Conservation (phyloP, 352 stramenopile genomes). For the Thraustotheca clavata region DNA sequence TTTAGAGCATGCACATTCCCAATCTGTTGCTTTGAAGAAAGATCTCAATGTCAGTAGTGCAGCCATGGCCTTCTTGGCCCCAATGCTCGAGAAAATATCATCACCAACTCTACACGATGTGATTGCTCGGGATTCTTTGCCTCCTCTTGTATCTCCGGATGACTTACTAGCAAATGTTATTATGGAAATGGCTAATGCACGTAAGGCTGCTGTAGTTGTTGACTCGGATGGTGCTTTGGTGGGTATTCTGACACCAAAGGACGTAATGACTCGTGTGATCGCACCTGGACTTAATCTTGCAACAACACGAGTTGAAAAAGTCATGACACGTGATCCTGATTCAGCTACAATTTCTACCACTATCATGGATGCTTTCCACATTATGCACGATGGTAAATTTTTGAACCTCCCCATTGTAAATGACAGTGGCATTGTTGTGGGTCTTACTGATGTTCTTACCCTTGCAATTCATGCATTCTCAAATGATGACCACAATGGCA, state of each 20-base stretch:
- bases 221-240: slow-evolving; percentile 71
- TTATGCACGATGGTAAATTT: slow-evolving; percentile 98
- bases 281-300: slow-evolving; percentile 83
- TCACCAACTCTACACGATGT: slow-evolving; percentile 76
- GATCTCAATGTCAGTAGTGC: slow-evolving; percentile 59
- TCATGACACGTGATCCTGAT: slow-evolving; percentile 96
- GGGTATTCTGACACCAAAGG: slow-evolving; percentile 97
- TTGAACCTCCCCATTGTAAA: slow-evolving; percentile 94
- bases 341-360: slow-evolving; percentile 89
- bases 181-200: slow-evolving; percentile 63
- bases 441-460: slow-evolving; percentile 73
- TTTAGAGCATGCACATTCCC: slow-evolving; percentile 71
- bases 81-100: slow-evolving; percentile 84
- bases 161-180: slow-evolving; percentile 66
- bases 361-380: slow-evolving; percentile 95
- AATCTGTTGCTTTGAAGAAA: slow-evolving; percentile 64
- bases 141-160: slow-evolving; percentile 61
- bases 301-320: slow-evolving; percentile 79
- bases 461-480: slow-evolving; percentile 30
- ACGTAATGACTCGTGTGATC: slow-evolving; percentile 94
- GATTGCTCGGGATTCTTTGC: slow-evolving; percentile 51
- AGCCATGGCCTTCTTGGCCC: slow-evolving; percentile 49
- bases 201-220: slow-evolving; percentile 70
- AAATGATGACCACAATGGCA: background rate
- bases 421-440: slow-evolving; percentile 59